Evolutionary conservation across 192 early-diverging fungal species (phyloP), one percentile per base, ranked within the genome.

Genomic region (Spizellomyces sp.): DNA sequence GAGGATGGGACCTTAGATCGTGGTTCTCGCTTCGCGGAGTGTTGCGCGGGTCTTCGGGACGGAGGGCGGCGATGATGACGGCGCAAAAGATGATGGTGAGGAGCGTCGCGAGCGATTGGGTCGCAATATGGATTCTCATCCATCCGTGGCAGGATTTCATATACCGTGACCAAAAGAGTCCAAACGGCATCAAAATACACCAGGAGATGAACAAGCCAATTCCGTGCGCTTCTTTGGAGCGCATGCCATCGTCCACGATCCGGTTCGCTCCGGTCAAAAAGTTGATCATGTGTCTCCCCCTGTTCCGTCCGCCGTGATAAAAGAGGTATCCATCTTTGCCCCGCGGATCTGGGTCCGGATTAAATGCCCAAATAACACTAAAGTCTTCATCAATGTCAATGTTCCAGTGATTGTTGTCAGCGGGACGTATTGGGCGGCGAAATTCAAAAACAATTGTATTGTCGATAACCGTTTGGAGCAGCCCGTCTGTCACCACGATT

Each of bases 141-240:
- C 77, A 78, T 4, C 57, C 21, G 9, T 6, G n/a, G 12, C 46
- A n/a, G 57, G 43, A 67, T 27, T 61, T 27, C 8, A 66, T 27
- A 60, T 79, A 77, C 27, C 78, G 57, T 19, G 78, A 76, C 55
- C 47, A 77, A 45, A 75, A 79, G 19, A 70, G 64, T 17, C 71
- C 78, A 42, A 76, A 46, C 1, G 78, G 78, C 19, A 81, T 46
- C 7, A 78, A 15, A 14, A 79, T 27, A n/a, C 72, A 6, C 78
- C 78, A 79, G 8, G 66, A 60, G 45, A 75, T 41, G n/a, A 74
- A 47, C 77, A 78, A 77, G 27, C 64, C 62, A 45, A 79, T 19
- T 5, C 58, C 77, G 58, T 78, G 77, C 15, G 67, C 57, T 41
- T 52, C 45, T 58, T 77, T 76, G 10, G 17, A 36, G 15, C 9